Evolutionary conservation across 208 protist genomes (phyloP), one percentile per base, ranked within the genome.

Genomic region (Acanthamoeba triangularis): DNA sequence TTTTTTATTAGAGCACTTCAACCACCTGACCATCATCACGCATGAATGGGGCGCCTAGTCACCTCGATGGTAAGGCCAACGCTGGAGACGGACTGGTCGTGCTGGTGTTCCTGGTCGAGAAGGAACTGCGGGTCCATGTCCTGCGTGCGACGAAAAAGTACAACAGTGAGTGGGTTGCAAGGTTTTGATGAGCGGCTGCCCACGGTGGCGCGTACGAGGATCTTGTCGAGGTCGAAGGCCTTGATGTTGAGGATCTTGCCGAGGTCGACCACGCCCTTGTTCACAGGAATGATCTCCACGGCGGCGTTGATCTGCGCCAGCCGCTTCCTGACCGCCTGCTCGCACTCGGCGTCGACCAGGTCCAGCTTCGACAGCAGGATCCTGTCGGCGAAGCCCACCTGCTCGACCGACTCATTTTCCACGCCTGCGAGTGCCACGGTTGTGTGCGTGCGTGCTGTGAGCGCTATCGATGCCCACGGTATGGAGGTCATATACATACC

Each of bases 331-430:
- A 96, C 84, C 23, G 5, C 28, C 54, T 61, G 4, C 84, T 96
- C 63, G 33, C 74, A 5, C 25, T 96, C 94, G 11, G 56, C 37
- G 33, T 96, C 72, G 35, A 91, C 49, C 33, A 97, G 74, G 95
- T 97, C 96, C 18, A 95, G 56, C 37, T 97, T 97, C n/a, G 95
- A 96, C 23, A 97, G 30, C 41, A 97, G 30, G 35, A 97, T 94
- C 13, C 95, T 30, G 88, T 97, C 96, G 0, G 93, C 96, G 93
- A 96, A 96, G 59, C 93, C 96, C 30, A 97, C 91, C 52, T 97
- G 96, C 16, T 49, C 61, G 8, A 52, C 52, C 10, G 63, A 16
- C 76, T 84, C 85, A 33, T 18, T 93, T 25, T 82, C 90, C 35
- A 94, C 90, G 7, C 67, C 67, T 65, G 59, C n/a, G n/a, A n/a